Percentiles rank a stretch among this genome's conserved stretches.
Conservation (phyloP, 2,329 filamentous ascomycete species). For the Capronia coronata region DNA sequence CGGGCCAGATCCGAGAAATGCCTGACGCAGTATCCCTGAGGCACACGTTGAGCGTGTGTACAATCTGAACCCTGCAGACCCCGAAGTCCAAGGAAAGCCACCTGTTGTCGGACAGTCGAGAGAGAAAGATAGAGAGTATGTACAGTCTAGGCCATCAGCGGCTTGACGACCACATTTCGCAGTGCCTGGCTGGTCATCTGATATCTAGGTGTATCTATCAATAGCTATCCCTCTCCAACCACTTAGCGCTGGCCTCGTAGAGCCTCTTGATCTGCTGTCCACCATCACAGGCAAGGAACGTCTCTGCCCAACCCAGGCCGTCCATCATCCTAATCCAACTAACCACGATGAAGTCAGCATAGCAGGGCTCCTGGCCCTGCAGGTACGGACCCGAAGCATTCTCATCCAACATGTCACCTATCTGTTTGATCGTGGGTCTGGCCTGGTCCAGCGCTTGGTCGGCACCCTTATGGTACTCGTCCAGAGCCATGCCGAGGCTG, state of each 20-base stretch:
- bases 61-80: too few species aligned
- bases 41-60: too few species aligned
- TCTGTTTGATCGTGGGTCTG: constrained; percentile 32
- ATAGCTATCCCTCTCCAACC: constrained; percentile 24
- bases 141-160: too few species aligned
- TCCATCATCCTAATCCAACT: constrained; percentile 44
- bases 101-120: too few species aligned
- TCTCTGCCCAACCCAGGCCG: constrained; percentile 10
- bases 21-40: too few species aligned
- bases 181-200: not conserved
- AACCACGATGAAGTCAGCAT: constrained; percentile 54
- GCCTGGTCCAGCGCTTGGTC: constrained; percentile 45
- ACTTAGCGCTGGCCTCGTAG: constrained; percentile 18
- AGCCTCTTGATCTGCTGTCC: constrained; percentile 14
- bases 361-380: constrained; percentile 50
- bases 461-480: constrained; percentile 39
- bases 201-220: not conserved
- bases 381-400: constrained; percentile 56
- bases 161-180: not conserved
- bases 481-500: constrained; percentile 48
- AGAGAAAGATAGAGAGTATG: too few species aligned
- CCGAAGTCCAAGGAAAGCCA: too few species aligned
- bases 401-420: constrained; percentile 47
- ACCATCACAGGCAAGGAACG: constrained; percentile 8
- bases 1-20: too few species aligned